Evolutionary conservation across 1,284 basidiomycete genomes (phyloP), one percentile per base, ranked within the genome.

Genomic region (Cutaneotrichosporon cutaneum): DNA sequence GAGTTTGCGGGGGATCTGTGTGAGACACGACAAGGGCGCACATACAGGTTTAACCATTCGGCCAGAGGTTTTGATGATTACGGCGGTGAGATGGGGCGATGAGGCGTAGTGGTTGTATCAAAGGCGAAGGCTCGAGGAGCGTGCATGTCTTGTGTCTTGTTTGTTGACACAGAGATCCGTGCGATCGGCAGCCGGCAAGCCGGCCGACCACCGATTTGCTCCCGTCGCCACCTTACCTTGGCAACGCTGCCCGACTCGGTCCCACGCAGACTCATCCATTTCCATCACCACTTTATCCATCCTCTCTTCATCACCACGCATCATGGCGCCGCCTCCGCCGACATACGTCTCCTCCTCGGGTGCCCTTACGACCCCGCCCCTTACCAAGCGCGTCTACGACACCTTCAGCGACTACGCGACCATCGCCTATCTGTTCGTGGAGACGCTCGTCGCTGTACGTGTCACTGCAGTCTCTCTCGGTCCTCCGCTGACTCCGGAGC

Each of bases 1-100:
- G 7, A 90, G 83, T 79, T 90, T 90, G 47, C 62, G 58, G 2
- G 36, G 36, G 2, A 50, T 16, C 62, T 63, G 53, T 5, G 48
- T 50, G 4, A 50, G 27, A 26, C 8, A 36, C 50, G 30, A 14
- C 30, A 30, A 51, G 16, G 18, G 13, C 3, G 18, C 30, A 35
- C 51, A 16, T 13, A 53, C 48, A 7, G 48, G 48, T 18, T 50
- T 50, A 8, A 26, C 26, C 48, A 50, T 50, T 4, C 11, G 11
- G 35, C 35, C 5, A 13, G 5, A 5, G 30, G 30, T 30, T 30
- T 30, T 30, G 9, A 30, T n/a, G n/a, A 30, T 5, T 4, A 9
- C 4, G 36, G 11, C 13, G 6, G 22, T n/a, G n/a, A 45, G 44
- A 45, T 45, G 44, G 11, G 7, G 22, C 24, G 27, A 9, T 30